These are phyloP conservation scores for Torrubiellomyces zombiae DNA, from an alignment of 2,329 filamentous ascomycete species.

Conservation along the genomic window DNA sequence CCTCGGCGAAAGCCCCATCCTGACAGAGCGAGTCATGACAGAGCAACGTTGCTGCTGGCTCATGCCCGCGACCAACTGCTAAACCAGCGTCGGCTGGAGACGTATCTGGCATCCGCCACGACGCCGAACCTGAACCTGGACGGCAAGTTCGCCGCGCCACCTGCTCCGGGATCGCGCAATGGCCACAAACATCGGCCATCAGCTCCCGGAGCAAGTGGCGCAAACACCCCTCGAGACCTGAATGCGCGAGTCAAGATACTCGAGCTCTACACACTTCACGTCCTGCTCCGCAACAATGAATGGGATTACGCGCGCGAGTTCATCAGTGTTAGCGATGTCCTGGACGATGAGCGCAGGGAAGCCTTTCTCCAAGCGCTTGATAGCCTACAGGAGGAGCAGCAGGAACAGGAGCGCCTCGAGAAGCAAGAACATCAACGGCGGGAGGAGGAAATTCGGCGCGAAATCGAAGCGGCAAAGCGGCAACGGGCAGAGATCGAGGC, in stretches of 20 bases:
- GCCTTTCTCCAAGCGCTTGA: conserved; percentile 77
- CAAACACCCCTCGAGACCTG: conserved; percentile 71
- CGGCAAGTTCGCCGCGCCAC: conserved; percentile 38
- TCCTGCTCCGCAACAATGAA: conserved; percentile 82
- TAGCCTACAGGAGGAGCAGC: conserved; percentile 68
- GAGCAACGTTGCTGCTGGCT: conserved; percentile 77
- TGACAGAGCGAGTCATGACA: conserved; percentile 22
- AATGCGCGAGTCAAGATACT: conserved; percentile 78
- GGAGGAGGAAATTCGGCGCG: conserved; percentile 37
- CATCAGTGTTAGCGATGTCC: conserved; percentile 66
- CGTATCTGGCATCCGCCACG: conserved; percentile 65
- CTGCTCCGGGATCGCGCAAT: conserved; percentile 18
- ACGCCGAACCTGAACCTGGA: conserved; percentile 58
- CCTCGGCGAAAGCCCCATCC: not conserved
- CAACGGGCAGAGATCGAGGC: conserved; percentile 43
- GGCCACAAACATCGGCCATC: conserved; percentile 25
- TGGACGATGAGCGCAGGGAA: conserved; percentile 84
- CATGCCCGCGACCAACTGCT: conserved; percentile 70
- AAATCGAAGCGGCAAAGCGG: conserved; percentile 39
- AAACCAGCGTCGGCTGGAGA: conserved; percentile 79
- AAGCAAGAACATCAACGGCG: conserved; percentile 39
- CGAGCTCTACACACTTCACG: conserved; percentile 87
- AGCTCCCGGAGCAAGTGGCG: conserved; percentile 39
- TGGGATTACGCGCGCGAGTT: conserved; percentile 94
- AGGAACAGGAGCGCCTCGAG: conserved; percentile 50